These are phyloP conservation scores for Tuber brumale DNA, from an alignment of 495 filamentous ascomycete species.

Conservation along the genomic window DNA sequence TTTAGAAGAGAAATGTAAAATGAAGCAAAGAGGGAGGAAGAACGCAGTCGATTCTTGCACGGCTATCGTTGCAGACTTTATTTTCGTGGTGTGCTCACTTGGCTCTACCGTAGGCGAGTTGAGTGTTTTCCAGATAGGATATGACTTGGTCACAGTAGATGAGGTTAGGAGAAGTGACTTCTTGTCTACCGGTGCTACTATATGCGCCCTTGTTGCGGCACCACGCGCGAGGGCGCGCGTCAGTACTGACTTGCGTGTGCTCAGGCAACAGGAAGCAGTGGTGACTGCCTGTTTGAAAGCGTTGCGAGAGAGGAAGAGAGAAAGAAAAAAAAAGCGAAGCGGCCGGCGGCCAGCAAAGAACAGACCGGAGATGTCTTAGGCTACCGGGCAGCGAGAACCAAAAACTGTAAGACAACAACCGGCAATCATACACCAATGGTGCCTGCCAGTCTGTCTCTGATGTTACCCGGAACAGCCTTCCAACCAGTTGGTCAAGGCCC, in stretches of 20 bases:
- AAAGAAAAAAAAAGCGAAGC: constrained; percentile 7
- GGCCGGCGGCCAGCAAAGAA: constrained; percentile 14
- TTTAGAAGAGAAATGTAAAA: background rate
- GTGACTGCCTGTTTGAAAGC: constrained; percentile 26
- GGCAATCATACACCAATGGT: constrained; percentile 23
- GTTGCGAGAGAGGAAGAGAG: constrained; percentile 13
- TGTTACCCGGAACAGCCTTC: constrained; percentile 8
- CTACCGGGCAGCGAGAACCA: constrained; percentile 15
- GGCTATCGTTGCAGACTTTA: background rate
- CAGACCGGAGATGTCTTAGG: constrained; percentile 26
- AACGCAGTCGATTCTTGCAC: background rate
- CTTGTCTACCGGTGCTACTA: constrained; percentile 6
- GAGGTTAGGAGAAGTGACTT: constrained; percentile 24
- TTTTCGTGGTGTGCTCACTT: constrained; percentile 13
- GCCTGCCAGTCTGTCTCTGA: constrained; percentile 9
- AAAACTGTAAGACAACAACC: constrained; percentile 16
- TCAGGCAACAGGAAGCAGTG: constrained; percentile 22
- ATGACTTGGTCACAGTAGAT: constrained; percentile 33
- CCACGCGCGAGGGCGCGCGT: constrained; percentile 25
- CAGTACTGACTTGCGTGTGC: constrained; percentile 12
- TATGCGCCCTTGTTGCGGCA: constrained; percentile 37
- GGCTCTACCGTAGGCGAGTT: constrained; percentile 23
- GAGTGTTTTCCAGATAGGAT: constrained; percentile 33
- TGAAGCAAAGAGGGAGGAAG: background rate
- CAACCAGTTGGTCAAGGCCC: constrained; percentile 8